Evolutionary conservation across 2,329 filamentous ascomycete genomes (phyloP).

Genomic region (Fusarium pseudocircinatum): DNA sequence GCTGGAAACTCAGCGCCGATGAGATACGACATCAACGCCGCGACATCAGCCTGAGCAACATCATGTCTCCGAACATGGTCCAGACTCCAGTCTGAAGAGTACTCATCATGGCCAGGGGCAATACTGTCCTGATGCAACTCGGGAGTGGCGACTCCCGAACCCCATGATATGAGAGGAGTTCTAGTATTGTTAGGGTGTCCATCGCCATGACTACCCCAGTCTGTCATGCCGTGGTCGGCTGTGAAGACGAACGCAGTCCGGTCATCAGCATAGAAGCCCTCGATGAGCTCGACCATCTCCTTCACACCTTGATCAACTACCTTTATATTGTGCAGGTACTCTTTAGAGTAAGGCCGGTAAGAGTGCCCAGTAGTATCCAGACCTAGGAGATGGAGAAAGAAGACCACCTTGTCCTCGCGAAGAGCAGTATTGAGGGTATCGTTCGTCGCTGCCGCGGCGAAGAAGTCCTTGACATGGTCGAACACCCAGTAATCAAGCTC

Average conservation of each 20-base stretch:
- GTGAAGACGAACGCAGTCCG: constrained; percentile 97
- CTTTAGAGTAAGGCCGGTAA: constrained; percentile 90
- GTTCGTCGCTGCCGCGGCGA: constrained; percentile 81
- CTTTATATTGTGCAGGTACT: constrained; percentile 95
- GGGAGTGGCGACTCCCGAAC: constrained; percentile 86
- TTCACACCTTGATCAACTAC: constrained; percentile 90
- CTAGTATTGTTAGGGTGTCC: constrained; percentile 97
- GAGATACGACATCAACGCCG: constrained; percentile 94
- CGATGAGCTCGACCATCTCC: constrained; percentile 82
- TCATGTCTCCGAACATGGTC: constrained; percentile 86
- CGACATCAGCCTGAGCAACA: constrained; percentile 92
- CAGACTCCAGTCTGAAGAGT: constrained; percentile 89
- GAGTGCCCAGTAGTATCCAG: constrained; percentile 90
- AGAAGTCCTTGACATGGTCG: constrained; percentile 88
- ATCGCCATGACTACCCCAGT: constrained; percentile 98
- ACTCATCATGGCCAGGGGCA: constrained; percentile 88
- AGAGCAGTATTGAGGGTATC: constrained; percentile 76
- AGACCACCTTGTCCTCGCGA: constrained; percentile 86
- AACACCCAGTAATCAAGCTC: constrained; percentile 95
- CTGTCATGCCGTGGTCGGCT: constrained; percentile 98
- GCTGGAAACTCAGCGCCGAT: constrained; percentile 89
- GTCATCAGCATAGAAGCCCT: constrained; percentile 84
- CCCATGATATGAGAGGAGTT: constrained; percentile 93
- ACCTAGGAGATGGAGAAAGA: constrained; percentile 93
- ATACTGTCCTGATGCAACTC: constrained; percentile 61